These are phyloP conservation scores for Pythium folliculosum DNA, from an alignment of 352 stramenopile species.

Conservation along the genomic window DNA sequence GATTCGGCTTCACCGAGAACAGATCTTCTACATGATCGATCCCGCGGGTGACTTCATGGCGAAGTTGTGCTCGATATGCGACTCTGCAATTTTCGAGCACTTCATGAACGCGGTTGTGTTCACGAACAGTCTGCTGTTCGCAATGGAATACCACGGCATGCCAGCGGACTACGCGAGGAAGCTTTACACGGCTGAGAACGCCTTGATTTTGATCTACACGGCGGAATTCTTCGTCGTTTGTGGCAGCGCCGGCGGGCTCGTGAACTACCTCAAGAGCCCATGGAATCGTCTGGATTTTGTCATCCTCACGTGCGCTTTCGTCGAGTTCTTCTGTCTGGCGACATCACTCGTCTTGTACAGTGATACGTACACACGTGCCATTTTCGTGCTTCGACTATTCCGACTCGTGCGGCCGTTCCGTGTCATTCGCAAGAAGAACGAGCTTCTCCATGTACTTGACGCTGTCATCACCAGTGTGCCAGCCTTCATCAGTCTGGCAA, in stretches of 20 bases:
- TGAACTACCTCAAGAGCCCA: slow-evolving; percentile 71
- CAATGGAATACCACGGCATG: slow-evolving; percentile 81
- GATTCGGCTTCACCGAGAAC: slow-evolving; percentile 57
- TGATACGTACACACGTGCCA: slow-evolving; percentile 64
- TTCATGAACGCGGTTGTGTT: slow-evolving; percentile 80
- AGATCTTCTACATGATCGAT: slow-evolving; percentile 67
- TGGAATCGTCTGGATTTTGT: slow-evolving; percentile 85
- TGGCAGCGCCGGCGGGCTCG: slow-evolving; percentile 50
- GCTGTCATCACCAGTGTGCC: slow-evolving; percentile 68
- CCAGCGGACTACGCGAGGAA: slow-evolving; percentile 49
- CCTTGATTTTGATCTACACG: slow-evolving; percentile 71
- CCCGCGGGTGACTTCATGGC: slow-evolving; percentile 54
- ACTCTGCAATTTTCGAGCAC: slow-evolving; percentile 70
- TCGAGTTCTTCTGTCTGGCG: slow-evolving; percentile 70
- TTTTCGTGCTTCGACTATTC: slow-evolving; percentile 83
- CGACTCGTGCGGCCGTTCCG: slow-evolving; percentile 76
- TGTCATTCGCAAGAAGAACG: slow-evolving; percentile 75
- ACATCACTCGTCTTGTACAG: slow-evolving; percentile 62
- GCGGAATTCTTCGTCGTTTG: slow-evolving; percentile 70
- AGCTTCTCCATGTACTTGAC: slow-evolving; percentile 69
- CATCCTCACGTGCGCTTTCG: slow-evolving; percentile 55
- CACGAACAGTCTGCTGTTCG: slow-evolving; percentile 71
- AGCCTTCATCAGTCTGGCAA: slow-evolving; percentile 62
- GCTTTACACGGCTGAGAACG: slow-evolving; percentile 64
- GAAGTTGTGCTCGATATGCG: slow-evolving; percentile 44